These are phyloP conservation scores for Fusarium sp. DNA, from an alignment of 2,329 filamentous ascomycete genomes.

Conservation along the genomic window DNA sequence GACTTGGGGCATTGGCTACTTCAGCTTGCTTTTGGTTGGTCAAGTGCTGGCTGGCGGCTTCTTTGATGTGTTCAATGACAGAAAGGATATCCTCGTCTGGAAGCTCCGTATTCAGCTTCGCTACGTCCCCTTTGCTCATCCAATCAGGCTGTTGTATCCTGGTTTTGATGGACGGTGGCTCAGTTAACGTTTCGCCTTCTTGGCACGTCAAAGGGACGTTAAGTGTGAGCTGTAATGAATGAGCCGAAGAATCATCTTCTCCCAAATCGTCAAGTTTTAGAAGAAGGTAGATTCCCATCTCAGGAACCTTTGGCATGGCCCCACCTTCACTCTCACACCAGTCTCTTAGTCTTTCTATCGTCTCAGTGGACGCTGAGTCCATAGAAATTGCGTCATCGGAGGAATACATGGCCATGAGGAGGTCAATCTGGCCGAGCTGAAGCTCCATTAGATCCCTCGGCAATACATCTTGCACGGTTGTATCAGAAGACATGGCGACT, in stretches of 20 bases:
- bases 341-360: conserved; percentile 35
- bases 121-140: conserved; percentile 62
- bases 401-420: conserved; percentile 65
- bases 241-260: not conserved
- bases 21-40: conserved; percentile 27
- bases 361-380: conserved; percentile 30
- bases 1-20: not conserved
- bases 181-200: conserved; percentile 20
- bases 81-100: conserved; percentile 58
- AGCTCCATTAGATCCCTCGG: conserved; percentile 58
- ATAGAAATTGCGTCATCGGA: conserved; percentile 50
- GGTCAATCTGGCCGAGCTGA: conserved; percentile 61
- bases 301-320: not conserved
- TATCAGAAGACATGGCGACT: not conserved
- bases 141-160: conserved; percentile 61
- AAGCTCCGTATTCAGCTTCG: conserved; percentile 52
- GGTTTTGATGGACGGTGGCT: conserved; percentile 56
- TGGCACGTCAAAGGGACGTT: conserved; percentile 48
- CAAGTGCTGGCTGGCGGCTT: conserved; percentile 49
- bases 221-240: conserved; percentile 50
- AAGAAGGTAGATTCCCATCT: conserved; percentile 37
- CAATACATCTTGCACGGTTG: conserved; percentile 33
- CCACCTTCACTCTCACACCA: conserved; percentile 40
- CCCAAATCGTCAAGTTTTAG: conserved; percentile 44
- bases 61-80: conserved; percentile 58